Conservation (phyloP, 1,139 yeast species). For the Debaryomycetaceae sp. region DNA sequence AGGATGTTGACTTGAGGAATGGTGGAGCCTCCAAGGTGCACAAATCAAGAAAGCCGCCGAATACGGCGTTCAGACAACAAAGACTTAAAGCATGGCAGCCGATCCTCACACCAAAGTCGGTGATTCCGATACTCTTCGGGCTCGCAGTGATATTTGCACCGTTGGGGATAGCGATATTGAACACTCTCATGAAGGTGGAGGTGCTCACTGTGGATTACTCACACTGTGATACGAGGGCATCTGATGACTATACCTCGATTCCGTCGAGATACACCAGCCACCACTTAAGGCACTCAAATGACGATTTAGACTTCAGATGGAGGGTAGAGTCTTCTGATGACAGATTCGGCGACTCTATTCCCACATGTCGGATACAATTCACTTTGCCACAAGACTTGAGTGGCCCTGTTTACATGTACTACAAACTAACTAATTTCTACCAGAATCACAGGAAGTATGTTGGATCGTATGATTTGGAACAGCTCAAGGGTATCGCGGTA, state of each 20-base stretch:
- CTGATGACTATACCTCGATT: constrained; percentile 33
- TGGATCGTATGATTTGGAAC: constrained; percentile 62
- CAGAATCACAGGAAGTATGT: constrained; percentile 81
- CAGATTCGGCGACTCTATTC: constrained; percentile 31
- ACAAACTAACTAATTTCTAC: constrained; percentile 67
- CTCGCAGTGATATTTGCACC: constrained; percentile 71
- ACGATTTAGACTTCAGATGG: constrained; percentile 55
- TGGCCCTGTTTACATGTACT: constrained; percentile 63
- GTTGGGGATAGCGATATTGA: constrained; percentile 64
- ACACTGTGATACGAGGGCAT: constrained; percentile 45
- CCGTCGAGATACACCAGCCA: constrained; percentile 50
- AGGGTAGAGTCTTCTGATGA: constrained; percentile 33
- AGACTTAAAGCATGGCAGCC: constrained; percentile 83
- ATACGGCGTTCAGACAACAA: constrained; percentile 77
- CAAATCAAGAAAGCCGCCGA: constrained; percentile 65
- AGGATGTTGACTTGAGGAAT: constrained; percentile 16
- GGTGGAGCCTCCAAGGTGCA: constrained; percentile 24
- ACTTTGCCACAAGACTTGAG: constrained; percentile 55
- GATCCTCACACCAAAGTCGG: constrained; percentile 71
- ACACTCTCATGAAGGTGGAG: constrained; percentile 59
- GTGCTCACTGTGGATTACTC: constrained; percentile 58
- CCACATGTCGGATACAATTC: constrained; percentile 55
- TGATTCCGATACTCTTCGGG: constrained; percentile 60
- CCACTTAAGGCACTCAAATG: constrained; percentile 50
- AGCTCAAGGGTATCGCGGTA: constrained; percentile 62